Evolutionary conservation across 169 alveolate species (phyloP).

Genomic region (Blepharisma undulans): DNA sequence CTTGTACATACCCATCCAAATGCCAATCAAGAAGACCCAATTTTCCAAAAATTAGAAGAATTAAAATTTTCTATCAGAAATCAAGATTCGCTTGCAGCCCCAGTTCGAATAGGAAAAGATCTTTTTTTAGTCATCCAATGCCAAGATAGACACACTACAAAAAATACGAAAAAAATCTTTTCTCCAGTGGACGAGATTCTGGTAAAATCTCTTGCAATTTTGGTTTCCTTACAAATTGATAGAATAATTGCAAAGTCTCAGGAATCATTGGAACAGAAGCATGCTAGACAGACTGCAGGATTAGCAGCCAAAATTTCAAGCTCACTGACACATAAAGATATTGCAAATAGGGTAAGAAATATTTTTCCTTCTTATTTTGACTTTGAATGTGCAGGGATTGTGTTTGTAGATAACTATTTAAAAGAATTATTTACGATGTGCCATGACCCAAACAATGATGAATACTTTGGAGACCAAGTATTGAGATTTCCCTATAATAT

Average conservation of each 20-base stretch:
- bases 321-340: not conserved
- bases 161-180: not conserved
- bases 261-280: not conserved
- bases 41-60: constrained; percentile 13
- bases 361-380: constrained; percentile 9
- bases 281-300: not conserved
- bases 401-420: not conserved
- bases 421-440: constrained; percentile 1
- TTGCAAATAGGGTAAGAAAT: not conserved
- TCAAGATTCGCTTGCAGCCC: not conserved
- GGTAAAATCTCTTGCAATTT: not conserved
- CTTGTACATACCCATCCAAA: constrained; percentile 17
- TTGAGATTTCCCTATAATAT: not conserved
- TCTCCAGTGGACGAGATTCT: not conserved
- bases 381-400: constrained; percentile 37
- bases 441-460: constrained; percentile 6
- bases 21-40: constrained; percentile 22
- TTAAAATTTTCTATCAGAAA: constrained; percentile 2
- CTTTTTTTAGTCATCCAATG: not conserved
- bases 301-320: not conserved
- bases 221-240: not conserved
- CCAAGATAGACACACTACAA: not conserved
- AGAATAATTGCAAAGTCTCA: not conserved
- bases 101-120: not conserved
- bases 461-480: not conserved